Percentiles rank a stretch among this genome's conserved stretches.
phyloP scores from a whole-genome alignment of 352 stramenopile genomes.

The Phytophthora foliorum region DNA sequence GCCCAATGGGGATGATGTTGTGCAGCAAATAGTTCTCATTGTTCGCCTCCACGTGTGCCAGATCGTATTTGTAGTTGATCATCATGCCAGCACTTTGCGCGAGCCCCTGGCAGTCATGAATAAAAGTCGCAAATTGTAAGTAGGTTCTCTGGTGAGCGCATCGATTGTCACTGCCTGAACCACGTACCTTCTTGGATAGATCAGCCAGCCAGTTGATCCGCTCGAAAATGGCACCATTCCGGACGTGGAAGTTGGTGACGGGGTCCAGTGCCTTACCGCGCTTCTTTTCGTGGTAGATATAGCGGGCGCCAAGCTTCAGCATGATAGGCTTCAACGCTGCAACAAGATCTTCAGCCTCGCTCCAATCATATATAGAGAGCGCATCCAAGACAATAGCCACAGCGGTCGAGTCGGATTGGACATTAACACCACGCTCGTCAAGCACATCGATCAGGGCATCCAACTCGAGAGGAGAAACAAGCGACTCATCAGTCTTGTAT shows the following conservation, averaged over 20 bases:
- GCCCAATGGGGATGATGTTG: conserved; percentile 79
- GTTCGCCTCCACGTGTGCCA: conserved; percentile 76
- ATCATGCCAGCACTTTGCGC: conserved; percentile 83
- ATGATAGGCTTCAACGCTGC: conserved; percentile 69
- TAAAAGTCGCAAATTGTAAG: neutral
- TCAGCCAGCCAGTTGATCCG: conserved; percentile 88
- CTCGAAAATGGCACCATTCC: conserved; percentile 89
- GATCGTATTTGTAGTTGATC: conserved; percentile 92
- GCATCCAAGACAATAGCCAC: conserved; percentile 49
- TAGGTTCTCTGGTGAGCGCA: neutral
- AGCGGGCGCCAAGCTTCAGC: conserved; percentile 67
- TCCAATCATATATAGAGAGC: conserved; percentile 64
- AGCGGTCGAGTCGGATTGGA: conserved; percentile 24
- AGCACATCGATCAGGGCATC: conserved; percentile 42
- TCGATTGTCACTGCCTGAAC: neutral
- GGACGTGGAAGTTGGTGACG: conserved; percentile 88
- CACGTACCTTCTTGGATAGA: conserved; percentile 73
- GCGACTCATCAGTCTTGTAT: conserved; percentile 35
- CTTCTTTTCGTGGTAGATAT: conserved; percentile 88
- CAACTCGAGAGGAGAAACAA: conserved; percentile 49
- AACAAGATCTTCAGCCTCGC: conserved; percentile 46
- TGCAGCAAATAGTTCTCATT: conserved; percentile 88
- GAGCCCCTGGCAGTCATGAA: conserved; percentile 52
- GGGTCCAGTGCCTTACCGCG: conserved; percentile 83
- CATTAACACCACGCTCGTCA: conserved; percentile 15